These are phyloP conservation scores for Smallanthus sonchifolius DNA, from an alignment of 129 eudicot genomes.

Conservation along the genomic window DNA sequence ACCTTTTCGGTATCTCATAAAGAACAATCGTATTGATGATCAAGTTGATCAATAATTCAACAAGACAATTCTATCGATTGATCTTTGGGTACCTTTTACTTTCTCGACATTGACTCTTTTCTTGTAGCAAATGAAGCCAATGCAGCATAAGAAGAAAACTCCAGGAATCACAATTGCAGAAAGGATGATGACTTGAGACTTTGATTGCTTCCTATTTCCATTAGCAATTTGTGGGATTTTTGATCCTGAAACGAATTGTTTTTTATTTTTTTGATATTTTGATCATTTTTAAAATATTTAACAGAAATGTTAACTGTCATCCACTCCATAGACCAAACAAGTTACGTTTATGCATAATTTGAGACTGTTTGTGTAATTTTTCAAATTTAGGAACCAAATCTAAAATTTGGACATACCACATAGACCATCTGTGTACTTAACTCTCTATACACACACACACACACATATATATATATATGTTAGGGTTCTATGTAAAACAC, in stretches of 20 bases:
- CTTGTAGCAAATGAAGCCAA: slow-evolving; percentile 28
- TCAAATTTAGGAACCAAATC: too few species aligned
- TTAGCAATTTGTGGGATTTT: slow-evolving; percentile 10
- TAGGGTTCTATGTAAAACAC: too few species aligned
- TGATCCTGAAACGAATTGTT: slow-evolving; percentile 15
- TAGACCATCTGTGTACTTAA: too few species aligned
- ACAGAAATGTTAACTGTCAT: too few species aligned
- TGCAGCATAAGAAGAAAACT: slow-evolving; percentile 25
- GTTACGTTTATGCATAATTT: too few species aligned
- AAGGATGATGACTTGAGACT: slow-evolving; percentile 15
- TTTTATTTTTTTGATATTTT: background rate
- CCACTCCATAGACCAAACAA: too few species aligned
- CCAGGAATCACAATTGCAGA: slow-evolving; percentile 23
- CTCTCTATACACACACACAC: too few species aligned
- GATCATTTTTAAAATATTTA: too few species aligned
- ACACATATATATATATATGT: too few species aligned
- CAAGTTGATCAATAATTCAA: background rate
- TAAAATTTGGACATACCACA: too few species aligned
- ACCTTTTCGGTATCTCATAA: background rate
- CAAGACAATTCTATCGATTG: background rate
- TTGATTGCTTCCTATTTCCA: slow-evolving; percentile 1
- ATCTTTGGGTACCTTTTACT: slow-evolving; percentile 29
- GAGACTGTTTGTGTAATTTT: too few species aligned
- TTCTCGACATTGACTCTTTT: slow-evolving; percentile 17
- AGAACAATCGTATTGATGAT: background rate